These are phyloP conservation scores for Magnusiomyces starmeri DNA, from an alignment of 1,139 yeast species.

Conservation along the genomic window DNA sequence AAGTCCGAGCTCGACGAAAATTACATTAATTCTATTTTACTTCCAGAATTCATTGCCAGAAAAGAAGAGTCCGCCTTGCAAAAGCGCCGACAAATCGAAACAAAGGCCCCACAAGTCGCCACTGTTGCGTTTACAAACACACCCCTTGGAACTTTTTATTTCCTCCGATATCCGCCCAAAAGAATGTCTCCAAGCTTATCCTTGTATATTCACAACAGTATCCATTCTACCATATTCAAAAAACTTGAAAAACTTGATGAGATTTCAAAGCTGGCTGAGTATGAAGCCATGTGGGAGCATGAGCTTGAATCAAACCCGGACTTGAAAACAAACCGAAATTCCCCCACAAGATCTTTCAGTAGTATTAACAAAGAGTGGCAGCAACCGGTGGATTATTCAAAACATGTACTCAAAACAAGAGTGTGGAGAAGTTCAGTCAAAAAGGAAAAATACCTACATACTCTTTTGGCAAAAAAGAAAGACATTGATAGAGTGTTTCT, in stretches of 20 bases:
- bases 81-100: background rate
- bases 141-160: slow-evolving; percentile 13
- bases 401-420: background rate
- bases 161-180: slow-evolving; percentile 8
- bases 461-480: slow-evolving; percentile 6
- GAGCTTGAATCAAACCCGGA: background rate
- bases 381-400: background rate
- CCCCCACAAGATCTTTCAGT: no score
- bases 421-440: slow-evolving; percentile 1
- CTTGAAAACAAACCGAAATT: no score
- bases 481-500: slow-evolving; percentile 3
- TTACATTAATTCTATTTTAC: slow-evolving; percentile 10
- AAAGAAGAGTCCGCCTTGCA: background rate
- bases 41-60: slow-evolving; percentile 11
- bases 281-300: slow-evolving; percentile 13
- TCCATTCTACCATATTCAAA: slow-evolving; percentile 6
- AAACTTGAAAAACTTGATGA: slow-evolving; percentile 8
- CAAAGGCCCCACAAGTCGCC: slow-evolving; percentile 3
- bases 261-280: slow-evolving; percentile 5
- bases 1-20: slow-evolving; percentile 8
- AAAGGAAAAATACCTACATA: slow-evolving; percentile 3
- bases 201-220: slow-evolving; percentile 6
- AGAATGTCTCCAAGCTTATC: slow-evolving; percentile 1
- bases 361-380: background rate
- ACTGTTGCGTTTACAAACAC: slow-evolving; percentile 11